These are phyloP conservation scores for Lepidopterella palustris DNA, from an alignment of 495 filamentous ascomycete genomes.

Conservation along the genomic window DNA sequence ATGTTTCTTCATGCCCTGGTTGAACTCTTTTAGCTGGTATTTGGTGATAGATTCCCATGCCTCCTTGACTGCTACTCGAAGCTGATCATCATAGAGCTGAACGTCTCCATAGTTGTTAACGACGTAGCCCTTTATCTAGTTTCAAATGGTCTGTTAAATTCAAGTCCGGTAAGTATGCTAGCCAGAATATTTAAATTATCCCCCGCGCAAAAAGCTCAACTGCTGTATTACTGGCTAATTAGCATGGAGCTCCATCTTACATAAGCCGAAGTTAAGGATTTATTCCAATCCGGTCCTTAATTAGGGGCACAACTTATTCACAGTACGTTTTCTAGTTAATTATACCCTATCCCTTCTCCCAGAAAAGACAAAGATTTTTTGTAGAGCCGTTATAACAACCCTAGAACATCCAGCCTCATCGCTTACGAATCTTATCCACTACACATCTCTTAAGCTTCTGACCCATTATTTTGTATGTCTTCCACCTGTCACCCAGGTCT, in stretches of 20 bases:
- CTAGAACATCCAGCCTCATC: too few species aligned
- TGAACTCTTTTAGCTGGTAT: not conserved
- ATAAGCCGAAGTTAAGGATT: constrained; percentile 17
- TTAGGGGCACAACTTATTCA: constrained; percentile 9
- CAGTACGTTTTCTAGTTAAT: constrained; percentile 15
- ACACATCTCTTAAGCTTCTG: not conserved
- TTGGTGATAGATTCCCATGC: constrained; percentile 14
- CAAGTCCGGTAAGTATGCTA: constrained; percentile 26
- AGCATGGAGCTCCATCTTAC: constrained; percentile 18
- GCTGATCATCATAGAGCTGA: not conserved
- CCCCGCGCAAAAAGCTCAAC: not conserved
- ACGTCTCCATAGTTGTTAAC: not conserved
- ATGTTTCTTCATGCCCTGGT: constrained; percentile 4
- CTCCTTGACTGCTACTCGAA: constrained; percentile 4
- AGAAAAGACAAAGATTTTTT: constrained; percentile 18
- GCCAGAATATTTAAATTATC: constrained; percentile 21
- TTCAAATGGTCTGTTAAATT: constrained; percentile 7
- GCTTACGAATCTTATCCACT: not conserved
- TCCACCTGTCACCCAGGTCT: not conserved
- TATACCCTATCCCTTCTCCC: constrained; percentile 26
- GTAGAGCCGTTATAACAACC: not conserved
- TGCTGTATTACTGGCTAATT: constrained; percentile 9
- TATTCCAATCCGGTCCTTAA: constrained; percentile 14
- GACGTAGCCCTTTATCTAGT: too few species aligned
- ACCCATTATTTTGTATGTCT: not conserved